Evolutionary conservation across 176 grass and related monocot genomes (phyloP).

Genomic region (Guadua angustifolia): DNA sequence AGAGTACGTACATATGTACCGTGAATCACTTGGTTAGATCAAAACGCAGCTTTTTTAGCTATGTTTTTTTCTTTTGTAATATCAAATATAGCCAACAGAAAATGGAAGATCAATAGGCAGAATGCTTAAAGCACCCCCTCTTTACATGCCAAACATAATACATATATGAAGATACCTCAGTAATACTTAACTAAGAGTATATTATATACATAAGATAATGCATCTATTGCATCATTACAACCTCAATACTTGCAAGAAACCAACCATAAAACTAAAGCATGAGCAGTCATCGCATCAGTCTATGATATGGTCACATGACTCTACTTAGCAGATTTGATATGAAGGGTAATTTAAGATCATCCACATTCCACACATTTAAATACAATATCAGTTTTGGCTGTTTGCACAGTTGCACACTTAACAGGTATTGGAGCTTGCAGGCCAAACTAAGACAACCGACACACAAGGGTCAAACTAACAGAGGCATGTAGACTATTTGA

Average conservation of each 20-base stretch:
- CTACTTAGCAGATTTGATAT: constrained; percentile 1
- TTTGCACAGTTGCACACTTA: background rate
- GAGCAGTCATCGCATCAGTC: background rate
- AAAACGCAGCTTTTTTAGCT: too few species aligned
- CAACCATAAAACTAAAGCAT: constrained; percentile 3
- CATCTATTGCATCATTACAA: background rate
- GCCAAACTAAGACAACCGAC: too few species aligned
- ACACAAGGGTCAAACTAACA: too few species aligned
- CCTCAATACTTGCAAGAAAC: background rate
- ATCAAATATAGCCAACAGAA: constrained; percentile 8
- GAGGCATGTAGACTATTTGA: too few species aligned
- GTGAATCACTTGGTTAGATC: too few species aligned
- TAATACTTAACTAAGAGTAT: background rate
- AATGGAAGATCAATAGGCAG: background rate
- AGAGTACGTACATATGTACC: background rate
- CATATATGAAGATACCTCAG: background rate
- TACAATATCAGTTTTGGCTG: background rate
- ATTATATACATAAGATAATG: background rate
- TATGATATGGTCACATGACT: background rate
- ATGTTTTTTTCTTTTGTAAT: too few species aligned
- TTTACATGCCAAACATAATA: background rate
- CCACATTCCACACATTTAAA: background rate
- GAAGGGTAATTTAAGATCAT: background rate
- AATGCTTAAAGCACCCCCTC: background rate
- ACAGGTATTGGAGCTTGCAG: constrained; percentile 23